phyloP scores from a whole-genome alignment of 2,329 filamentous ascomycete species.

The Neodidymelliopsis sp. region DNA sequence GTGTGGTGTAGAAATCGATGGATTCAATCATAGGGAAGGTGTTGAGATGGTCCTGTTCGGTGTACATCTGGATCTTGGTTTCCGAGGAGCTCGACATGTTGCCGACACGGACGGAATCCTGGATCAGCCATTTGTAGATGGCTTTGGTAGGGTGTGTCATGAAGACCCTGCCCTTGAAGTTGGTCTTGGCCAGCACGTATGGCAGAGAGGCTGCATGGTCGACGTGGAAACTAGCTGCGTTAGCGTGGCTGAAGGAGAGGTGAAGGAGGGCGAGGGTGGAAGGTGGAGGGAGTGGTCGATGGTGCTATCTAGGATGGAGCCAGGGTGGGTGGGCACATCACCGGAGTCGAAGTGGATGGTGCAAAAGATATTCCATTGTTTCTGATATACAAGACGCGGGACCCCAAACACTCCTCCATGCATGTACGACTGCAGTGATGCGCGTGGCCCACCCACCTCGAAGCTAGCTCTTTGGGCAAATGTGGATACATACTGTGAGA shows the following conservation, averaged over 20 bases:
- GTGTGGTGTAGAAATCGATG: slow-evolving; percentile 97
- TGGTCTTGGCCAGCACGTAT: slow-evolving; percentile 96
- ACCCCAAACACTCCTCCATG: slow-evolving; percentile 25
- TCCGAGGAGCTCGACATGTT: slow-evolving; percentile 71
- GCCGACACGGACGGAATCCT: slow-evolving; percentile 91
- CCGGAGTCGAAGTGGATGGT: slow-evolving; percentile 44
- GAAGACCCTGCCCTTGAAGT: slow-evolving; percentile 95
- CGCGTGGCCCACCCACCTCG: slow-evolving; percentile 29
- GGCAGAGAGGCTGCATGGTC: slow-evolving; percentile 99
- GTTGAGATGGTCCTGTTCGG: slow-evolving; percentile 91
- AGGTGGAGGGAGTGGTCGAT: slow-evolving; percentile 2
- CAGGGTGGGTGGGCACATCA: slow-evolving; percentile 43
- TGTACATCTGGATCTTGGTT: slow-evolving; percentile 77
- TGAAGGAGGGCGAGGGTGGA: not conserved
- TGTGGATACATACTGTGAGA: slow-evolving; percentile 88
- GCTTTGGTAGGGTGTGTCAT: slow-evolving; percentile 99
- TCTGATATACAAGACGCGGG: slow-evolving; percentile 48
- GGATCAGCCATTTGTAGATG: slow-evolving; percentile 99
- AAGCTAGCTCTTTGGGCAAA: slow-evolving; percentile 9
- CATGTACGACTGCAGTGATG: slow-evolving; percentile 45
- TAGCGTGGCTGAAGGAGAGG: slow-evolving; percentile 24
- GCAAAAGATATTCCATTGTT: slow-evolving; percentile 52
- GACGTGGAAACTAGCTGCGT: slow-evolving; percentile 81
- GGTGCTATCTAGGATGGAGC: slow-evolving; percentile 31
- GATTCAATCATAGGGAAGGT: slow-evolving; percentile 95